Evolutionary conservation across 1,139 yeast genomes (phyloP), one percentile per base, ranked within the genome.

Genomic region (Zygoascus hellenicus): DNA sequence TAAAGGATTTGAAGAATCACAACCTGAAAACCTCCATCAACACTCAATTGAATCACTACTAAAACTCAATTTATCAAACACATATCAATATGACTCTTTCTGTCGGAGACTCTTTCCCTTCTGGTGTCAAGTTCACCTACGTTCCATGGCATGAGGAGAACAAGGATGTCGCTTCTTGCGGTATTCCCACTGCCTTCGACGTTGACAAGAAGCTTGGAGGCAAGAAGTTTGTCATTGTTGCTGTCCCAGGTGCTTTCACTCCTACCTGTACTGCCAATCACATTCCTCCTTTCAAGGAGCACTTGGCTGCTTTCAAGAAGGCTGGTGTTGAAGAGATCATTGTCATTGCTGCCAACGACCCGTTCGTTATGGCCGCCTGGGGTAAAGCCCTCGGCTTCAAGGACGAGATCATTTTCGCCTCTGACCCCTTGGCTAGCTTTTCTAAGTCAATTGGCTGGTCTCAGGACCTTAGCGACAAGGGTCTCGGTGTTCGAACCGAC

Each of bases 201-300:
- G 70, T 81, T 51, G 70, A 72, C 51, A 70, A 71, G 61, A 70
- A 74, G 56, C 66, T 66, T 58, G 71, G 65, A 32, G 76, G 74
- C 54, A 75, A 75, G 65, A 77, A 75, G 56, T 75, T 85, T 41
- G 79, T 85, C 38, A 72, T 87, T 58, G 87, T 90, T 37, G 77
- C 87, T 49, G 95, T 86, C 26, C 96, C 96, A 52, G 95, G 95
- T 54, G 95, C 96, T 19, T 88, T 87, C 75, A 85, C 96, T 34
- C 95, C 95, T 55, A 81, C 95, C 5, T 88, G 96, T 69, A 80
- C 92, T 33, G 85, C 80, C 54, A 71, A 75, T 57, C 96, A 89
- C 67, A 78, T 88, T 55, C 96, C 96, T 26, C 86, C 81, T 14
- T 86, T 74, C 67, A 68, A 88, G 52, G 65, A 70, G 47, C 69